Conservation (phyloP, 2,329 filamentous ascomycete species). For the Diaporthe sp. region DNA sequence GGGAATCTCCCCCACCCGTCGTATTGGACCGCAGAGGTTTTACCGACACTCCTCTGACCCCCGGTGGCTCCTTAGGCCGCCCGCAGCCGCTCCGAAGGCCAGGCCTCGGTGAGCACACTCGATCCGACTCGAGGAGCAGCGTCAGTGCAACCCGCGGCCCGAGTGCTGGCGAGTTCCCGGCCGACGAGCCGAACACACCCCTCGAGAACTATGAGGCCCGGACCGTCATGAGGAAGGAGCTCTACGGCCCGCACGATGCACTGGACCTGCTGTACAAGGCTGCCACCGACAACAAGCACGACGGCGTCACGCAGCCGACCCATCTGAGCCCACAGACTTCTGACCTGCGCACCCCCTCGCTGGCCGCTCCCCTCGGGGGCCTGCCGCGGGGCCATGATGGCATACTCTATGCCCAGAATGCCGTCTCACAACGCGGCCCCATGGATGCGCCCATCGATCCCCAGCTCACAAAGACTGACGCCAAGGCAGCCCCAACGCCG, state of each 20-base stretch:
- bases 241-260: constrained; percentile 93
- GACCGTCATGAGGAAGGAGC: constrained; percentile 73
- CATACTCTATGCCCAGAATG: constrained; percentile 35
- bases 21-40: constrained; percentile 56
- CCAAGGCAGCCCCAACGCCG: constrained; percentile 54
- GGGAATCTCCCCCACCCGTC: constrained; percentile 52
- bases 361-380: constrained; percentile 7
- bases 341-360: constrained; percentile 14
- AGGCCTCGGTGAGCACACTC: constrained; percentile 45
- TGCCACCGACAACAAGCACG: constrained; percentile 65
- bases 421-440: constrained; percentile 37
- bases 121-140: constrained; percentile 47
- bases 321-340: constrained; percentile 23
- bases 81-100: constrained; percentile 75
- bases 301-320: constrained; percentile 3
- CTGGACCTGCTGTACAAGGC: constrained; percentile 92
- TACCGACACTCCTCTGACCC: constrained; percentile 69
- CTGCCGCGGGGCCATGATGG: constrained; percentile 20
- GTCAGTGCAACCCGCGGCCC: constrained; percentile 42
- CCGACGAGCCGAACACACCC: constrained; percentile 69
- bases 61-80: constrained; percentile 73
- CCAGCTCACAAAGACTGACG: constrained; percentile 54
- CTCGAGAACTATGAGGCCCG: constrained; percentile 74
- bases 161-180: constrained; percentile 46
- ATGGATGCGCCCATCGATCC: constrained; percentile 54